Base-by-base conservation (phyloP, 345 rosid genomes). In the Eucalyptus guilfoylei region DNA sequence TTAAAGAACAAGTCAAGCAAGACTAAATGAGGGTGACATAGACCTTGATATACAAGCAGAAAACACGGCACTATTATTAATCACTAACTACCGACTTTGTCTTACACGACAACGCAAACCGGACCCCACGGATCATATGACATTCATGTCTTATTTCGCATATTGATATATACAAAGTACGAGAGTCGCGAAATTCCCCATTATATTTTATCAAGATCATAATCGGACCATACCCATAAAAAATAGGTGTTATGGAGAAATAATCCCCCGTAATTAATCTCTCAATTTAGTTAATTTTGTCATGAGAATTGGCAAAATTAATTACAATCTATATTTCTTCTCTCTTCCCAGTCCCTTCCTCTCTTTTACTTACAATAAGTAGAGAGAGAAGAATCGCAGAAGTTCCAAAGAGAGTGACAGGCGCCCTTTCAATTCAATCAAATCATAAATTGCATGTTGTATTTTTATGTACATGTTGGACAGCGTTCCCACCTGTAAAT, bases 131-230 rank as follows among this genome's bases (percentile, higher is more conserved):
- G 26, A 72, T 19, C 11, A 19, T 2, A 7, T 19, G 26, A 72
- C 7, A 3, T 10, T 23, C 26, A 19, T 34, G 14, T 37, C 2
- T 8, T 32, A 16, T 9, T 28, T 12, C 0, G 6, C 44, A 3
- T 34, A 37, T 34, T 3, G 4, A 34, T 69, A 34, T 9, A 11
- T 34, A 69, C 14, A 69, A 55, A 55, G 44, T 5, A 32, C 8
- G 26, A 72, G 81, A 19, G 14, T 19, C 14, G 14, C 8, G 26
- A 34, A 34, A 72, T 72, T 34, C 2, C 14, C 26, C 26, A 19
- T 37, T 34, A 37, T 37, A 19, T 11, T 19, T 72, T 2, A 19
- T 34, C 11, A 67, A 67, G 23, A 32, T 32, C 6, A 15, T 67
- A 37, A 72, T 72, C 14, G 8, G 40, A 72, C 13, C 14, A 21